Evolutionary conservation across 2,329 filamentous ascomycete species (phyloP).

Genomic region (Aspergillus japonicus): DNA sequence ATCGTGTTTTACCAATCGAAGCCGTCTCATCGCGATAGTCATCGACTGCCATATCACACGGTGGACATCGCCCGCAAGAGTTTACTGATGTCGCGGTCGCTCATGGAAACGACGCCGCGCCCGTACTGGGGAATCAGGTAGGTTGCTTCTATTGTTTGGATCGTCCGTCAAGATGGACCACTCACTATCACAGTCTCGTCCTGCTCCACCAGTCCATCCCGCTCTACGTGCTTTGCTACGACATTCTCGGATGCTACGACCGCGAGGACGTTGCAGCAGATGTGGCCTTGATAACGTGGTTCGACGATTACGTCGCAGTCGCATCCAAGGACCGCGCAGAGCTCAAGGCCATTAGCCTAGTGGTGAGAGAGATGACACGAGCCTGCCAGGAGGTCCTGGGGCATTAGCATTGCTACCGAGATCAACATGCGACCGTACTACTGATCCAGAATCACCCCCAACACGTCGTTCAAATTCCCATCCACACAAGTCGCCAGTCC

Average conservation of each 20-base stretch:
- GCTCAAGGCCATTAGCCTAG: neutral
- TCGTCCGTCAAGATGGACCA: neutral
- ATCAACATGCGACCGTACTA: too few relatives aligned
- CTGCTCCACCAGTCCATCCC: constrained; percentile 18
- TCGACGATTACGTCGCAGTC: constrained; percentile 11
- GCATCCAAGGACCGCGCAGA: constrained; percentile 11
- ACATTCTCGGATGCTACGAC: constrained; percentile 13
- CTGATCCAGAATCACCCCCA: neutral
- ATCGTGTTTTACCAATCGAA: constrained; percentile 21
- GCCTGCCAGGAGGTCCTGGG: neutral
- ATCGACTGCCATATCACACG: constrained; percentile 8
- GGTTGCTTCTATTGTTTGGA: neutral
- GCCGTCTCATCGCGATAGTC: constrained; percentile 8
- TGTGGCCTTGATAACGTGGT: constrained; percentile 8
- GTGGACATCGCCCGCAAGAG: constrained; percentile 13
- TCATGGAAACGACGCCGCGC: neutral
- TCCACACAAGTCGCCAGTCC: constrained; percentile 17
- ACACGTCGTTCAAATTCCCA: constrained; percentile 12
- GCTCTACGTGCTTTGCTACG: constrained; percentile 13
- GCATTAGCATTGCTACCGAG: neutral
- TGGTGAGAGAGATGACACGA: neutral
- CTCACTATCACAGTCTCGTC: constrained; percentile 11
- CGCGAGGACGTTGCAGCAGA: constrained; percentile 5
- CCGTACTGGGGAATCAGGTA: constrained; percentile 12
- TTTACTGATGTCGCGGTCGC: constrained; percentile 4